These are phyloP conservation scores for Cymbopogon flexuosus DNA, from an alignment of 202 grass and related monocot species.

Conservation along the genomic window DNA sequence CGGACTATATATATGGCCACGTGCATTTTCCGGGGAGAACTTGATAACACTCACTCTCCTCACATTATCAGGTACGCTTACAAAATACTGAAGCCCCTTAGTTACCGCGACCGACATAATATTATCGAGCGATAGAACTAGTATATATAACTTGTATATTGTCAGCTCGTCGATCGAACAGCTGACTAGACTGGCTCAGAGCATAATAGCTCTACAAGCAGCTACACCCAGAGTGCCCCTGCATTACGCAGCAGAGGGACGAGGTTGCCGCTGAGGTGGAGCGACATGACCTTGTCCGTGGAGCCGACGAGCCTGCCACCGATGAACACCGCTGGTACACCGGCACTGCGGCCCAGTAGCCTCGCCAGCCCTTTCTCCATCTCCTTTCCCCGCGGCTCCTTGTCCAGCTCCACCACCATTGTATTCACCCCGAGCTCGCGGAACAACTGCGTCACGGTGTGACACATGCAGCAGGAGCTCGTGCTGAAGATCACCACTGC, in stretches of 20 bases:
- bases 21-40: background rate
- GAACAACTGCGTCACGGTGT: slow-evolving; percentile 49
- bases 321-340: slow-evolving; percentile 56
- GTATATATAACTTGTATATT: background rate
- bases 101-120: background rate
- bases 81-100: slow-evolving; percentile 12
- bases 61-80: background rate
- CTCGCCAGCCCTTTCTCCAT: slow-evolving; percentile 50
- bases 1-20: background rate
- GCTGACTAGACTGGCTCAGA: background rate
- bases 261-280: slow-evolving; percentile 55
- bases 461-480: slow-evolving; percentile 71
- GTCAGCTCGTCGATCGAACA: background rate
- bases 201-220: background rate
- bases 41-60: background rate
- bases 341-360: slow-evolving; percentile 45
- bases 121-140: background rate
- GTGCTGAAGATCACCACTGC: slow-evolving; percentile 63
- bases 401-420: slow-evolving; percentile 46
- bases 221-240: slow-evolving; percentile 40
- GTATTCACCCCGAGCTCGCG: slow-evolving; percentile 52
- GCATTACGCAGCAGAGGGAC: slow-evolving; percentile 59
- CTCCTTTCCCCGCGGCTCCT: slow-evolving; percentile 46
- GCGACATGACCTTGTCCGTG: slow-evolving; percentile 64
- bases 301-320: slow-evolving; percentile 52